Evolutionary conservation across 2,329 filamentous ascomycete genomes (phyloP).

Genomic region (Colletotrichum destructivum): DNA sequence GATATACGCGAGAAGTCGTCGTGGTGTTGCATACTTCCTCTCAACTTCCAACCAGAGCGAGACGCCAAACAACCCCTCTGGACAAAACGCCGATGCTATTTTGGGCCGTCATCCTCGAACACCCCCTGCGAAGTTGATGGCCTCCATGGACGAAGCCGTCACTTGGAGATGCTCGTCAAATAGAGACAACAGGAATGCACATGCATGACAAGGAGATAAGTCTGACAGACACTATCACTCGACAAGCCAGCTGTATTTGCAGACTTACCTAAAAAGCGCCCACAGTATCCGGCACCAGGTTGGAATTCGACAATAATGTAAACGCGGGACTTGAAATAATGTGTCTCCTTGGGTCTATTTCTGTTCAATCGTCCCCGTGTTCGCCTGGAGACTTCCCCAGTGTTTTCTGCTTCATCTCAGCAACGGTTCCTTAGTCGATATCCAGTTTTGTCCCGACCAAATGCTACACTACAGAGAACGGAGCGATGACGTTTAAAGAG

Average conservation of each 20-base stretch:
- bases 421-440: slow-evolving; percentile 23
- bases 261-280: slow-evolving; percentile 26
- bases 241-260: slow-evolving; percentile 20
- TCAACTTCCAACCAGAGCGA: slow-evolving; percentile 22
- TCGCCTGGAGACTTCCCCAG: slow-evolving; percentile 32
- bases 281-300: slow-evolving; percentile 18
- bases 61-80: slow-evolving; percentile 24
- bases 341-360: slow-evolving; percentile 26
- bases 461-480: slow-evolving; percentile 28
- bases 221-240: slow-evolving; percentile 20
- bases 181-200: background rate
- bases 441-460: slow-evolving; percentile 20
- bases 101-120: slow-evolving; percentile 21
- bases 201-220: slow-evolving; percentile 20
- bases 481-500: slow-evolving; percentile 24
- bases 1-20: background rate
- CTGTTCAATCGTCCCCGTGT: slow-evolving; percentile 11
- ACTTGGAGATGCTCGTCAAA: slow-evolving; percentile 22
- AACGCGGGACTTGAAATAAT: background rate
- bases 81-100: slow-evolving; percentile 34
- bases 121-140: background rate
- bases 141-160: slow-evolving; percentile 11
- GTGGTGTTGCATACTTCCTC: slow-evolving; percentile 10
- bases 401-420: slow-evolving; percentile 38
- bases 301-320: background rate